phyloP scores from a whole-genome alignment of 768 basidiomycete species.

The Xerocomellus chrysenteron region DNA sequence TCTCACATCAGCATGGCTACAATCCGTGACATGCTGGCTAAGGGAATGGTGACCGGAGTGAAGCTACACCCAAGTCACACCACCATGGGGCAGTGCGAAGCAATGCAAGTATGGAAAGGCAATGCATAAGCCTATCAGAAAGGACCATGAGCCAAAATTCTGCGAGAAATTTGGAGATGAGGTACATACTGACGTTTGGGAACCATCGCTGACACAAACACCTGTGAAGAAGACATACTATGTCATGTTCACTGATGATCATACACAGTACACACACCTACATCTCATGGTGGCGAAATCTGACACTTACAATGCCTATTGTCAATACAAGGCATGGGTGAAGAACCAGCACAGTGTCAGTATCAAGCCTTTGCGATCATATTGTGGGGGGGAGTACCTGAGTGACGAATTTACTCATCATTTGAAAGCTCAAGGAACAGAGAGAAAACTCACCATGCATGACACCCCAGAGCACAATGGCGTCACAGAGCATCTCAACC shows the following conservation, averaged over 20 bases:
- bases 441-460: not conserved
- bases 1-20: not conserved
- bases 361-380: not conserved
- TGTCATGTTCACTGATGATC: not conserved
- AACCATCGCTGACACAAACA: conserved; percentile 36
- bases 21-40: not conserved
- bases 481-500: conserved; percentile 27
- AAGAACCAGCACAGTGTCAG: not conserved
- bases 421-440: not conserved
- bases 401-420: not conserved
- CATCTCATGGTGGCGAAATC: not conserved
- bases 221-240: not conserved
- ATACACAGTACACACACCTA: not conserved
- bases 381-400: not conserved
- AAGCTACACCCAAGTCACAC: not conserved
- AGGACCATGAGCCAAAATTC: conserved; percentile 8
- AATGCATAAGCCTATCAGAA: not conserved
- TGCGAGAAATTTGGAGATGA: conserved; percentile 32
- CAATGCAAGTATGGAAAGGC: not conserved
- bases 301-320: not conserved
- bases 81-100: not conserved
- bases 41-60: not conserved
- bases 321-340: not conserved
- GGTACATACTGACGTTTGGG: conserved; percentile 47
- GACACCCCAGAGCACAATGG: conserved; percentile 29